These are phyloP conservation scores for Eucalyptus globulus DNA, from an alignment of 345 rosid species.

Conservation along the genomic window DNA sequence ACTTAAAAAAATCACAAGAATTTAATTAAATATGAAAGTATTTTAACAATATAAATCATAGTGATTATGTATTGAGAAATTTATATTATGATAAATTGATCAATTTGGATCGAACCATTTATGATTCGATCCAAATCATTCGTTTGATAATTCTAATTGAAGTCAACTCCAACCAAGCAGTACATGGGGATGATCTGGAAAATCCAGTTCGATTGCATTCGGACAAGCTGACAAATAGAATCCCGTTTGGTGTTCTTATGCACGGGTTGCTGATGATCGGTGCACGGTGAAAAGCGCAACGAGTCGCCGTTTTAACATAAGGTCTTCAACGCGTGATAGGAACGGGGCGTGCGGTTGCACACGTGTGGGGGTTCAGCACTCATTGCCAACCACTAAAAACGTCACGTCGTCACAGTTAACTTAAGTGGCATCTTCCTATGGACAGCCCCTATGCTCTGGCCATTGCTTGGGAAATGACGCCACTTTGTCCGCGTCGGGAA, in stretches of 20 bases:
- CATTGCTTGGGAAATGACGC: too few species aligned
- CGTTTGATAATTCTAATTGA: background rate
- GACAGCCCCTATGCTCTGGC: too few species aligned
- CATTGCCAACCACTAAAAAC: background rate
- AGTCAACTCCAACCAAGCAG: background rate
- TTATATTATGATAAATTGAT: too few species aligned
- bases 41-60: too few species aligned
- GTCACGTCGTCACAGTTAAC: background rate
- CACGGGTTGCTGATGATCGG: background rate
- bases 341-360: background rate
- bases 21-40: too few species aligned
- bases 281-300: background rate
- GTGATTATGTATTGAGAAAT: rapidly evolving
- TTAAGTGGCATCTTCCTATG: too few species aligned
- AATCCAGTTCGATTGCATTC: background rate
- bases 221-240: background rate
- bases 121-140: too few species aligned
- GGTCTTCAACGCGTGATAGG: background rate
- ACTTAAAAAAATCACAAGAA: background rate
- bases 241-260: background rate
- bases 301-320: background rate
- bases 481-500: too few species aligned
- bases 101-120: rapidly evolving
- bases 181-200: background rate
- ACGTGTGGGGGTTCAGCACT: background rate